phyloP scores from a whole-genome alignment of 257 asterid species.

The Capsicum chinense region DNA sequence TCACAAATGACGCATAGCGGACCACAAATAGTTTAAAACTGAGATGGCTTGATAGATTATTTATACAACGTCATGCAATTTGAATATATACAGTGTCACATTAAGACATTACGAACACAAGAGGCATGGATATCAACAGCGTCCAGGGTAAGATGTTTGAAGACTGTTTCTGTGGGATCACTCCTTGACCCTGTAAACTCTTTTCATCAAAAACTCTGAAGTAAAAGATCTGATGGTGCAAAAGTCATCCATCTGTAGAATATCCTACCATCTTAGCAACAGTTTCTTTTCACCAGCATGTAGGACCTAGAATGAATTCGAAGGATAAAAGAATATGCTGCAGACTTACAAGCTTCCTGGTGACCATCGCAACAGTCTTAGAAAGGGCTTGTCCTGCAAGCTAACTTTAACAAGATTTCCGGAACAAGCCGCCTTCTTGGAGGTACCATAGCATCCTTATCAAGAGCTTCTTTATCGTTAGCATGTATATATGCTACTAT shows the following conservation, averaged over 20 bases:
- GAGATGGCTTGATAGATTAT: not conserved
- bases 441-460: conserved; percentile 69
- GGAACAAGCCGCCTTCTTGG: conserved; percentile 82
- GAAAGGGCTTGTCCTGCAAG: conserved; percentile 79
- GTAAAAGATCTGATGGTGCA: too few relatives aligned
- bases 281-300: not conserved
- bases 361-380: conserved; percentile 31
- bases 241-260: not conserved
- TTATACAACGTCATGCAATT: not conserved
- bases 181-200: too few relatives aligned
- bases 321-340: not conserved
- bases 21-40: not conserved
- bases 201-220: too few relatives aligned
- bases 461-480: conserved; percentile 74
- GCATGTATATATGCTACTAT: conserved; percentile 73
- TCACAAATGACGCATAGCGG: not conserved
- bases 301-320: conserved; percentile 12
- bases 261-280: not conserved
- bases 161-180: not conserved
- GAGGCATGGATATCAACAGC: not conserved
- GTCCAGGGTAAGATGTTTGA: not conserved
- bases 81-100: not conserved
- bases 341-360: not conserved
- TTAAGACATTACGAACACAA: not conserved
- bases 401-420: conserved; percentile 69